These are phyloP conservation scores for Conringia planisiliqua DNA, from an alignment of 345 rosid species.

Conservation along the genomic window DNA sequence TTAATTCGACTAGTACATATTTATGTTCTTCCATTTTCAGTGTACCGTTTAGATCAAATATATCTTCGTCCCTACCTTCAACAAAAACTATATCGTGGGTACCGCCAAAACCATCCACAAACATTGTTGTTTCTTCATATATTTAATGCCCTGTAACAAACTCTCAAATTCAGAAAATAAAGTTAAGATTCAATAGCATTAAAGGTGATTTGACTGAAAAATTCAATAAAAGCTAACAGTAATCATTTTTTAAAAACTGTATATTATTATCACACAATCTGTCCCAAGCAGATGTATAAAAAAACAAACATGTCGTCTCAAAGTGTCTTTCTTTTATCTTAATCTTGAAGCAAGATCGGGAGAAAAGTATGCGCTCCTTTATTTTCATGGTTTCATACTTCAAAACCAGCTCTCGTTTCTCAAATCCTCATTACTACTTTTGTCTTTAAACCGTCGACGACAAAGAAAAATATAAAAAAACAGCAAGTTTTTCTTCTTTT, in stretches of 20 bases:
- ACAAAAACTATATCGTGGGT: background rate
- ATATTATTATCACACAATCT: background rate
- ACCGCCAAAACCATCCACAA: slow-evolving; percentile 4
- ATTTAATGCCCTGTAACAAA: background rate
- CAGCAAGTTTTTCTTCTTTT: background rate
- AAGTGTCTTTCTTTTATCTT: slow-evolving; percentile 30
- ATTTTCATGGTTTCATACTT: slow-evolving; percentile 30
- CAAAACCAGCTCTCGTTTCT: slow-evolving; percentile 22
- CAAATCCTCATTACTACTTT: background rate
- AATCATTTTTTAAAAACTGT: slow-evolving; percentile 3
- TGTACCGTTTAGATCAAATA: background rate
- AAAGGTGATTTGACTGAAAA: background rate
- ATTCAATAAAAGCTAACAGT: slow-evolving; percentile 13
- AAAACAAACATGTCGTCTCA: slow-evolving; percentile 26
- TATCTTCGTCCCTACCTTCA: background rate
- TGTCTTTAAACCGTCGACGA: slow-evolving; percentile 19
- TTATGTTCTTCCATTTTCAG: background rate
- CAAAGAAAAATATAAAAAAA: background rate
- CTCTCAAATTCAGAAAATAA: background rate
- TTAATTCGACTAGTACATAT: no score
- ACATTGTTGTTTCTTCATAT: background rate
- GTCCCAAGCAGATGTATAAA: background rate
- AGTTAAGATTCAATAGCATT: slow-evolving; percentile 1
- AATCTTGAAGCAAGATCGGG: slow-evolving; percentile 31
- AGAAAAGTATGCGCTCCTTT: slow-evolving; percentile 19